phyloP scores from a whole-genome alignment of 768 basidiomycete genomes.

The Phanerochaete sordida region DNA sequence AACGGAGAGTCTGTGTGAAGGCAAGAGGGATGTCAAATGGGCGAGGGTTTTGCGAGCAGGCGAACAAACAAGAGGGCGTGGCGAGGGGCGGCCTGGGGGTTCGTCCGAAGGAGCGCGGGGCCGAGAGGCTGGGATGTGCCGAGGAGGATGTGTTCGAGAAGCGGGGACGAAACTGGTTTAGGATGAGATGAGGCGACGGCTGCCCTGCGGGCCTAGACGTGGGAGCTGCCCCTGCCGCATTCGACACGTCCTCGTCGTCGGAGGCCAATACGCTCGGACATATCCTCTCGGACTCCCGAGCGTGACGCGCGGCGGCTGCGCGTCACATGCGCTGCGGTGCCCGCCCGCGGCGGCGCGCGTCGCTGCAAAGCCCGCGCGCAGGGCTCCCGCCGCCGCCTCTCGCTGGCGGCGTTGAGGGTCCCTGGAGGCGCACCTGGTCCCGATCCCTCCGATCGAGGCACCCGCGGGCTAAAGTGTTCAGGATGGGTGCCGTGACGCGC shows the following conservation, averaged over 20 bases:
- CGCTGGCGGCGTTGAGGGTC: not conserved
- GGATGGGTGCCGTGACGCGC: not conserved
- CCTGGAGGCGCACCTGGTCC: not conserved
- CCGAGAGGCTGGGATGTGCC: not conserved
- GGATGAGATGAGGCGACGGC: too few species aligned
- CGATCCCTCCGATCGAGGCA: not conserved
- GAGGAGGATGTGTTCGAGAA: too few species aligned
- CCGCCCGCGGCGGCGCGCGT: too few species aligned
- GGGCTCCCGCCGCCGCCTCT: too few species aligned
- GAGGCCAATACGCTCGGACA: not conserved
- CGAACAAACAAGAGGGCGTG: too few species aligned
- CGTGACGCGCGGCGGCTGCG: not conserved
- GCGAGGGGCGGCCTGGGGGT: not conserved
- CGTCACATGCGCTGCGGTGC: too few species aligned
- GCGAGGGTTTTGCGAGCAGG: too few species aligned
- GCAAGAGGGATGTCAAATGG: too few species aligned
- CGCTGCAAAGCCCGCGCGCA: too few species aligned
- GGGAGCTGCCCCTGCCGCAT: too few species aligned
- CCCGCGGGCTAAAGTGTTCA: not conserved
- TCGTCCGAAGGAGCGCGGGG: not conserved
- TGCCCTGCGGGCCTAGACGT: not conserved
- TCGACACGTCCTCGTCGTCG: not conserved
- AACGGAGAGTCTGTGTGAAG: not conserved
- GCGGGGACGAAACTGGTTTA: too few species aligned
- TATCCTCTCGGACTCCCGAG: not conserved